A percentile compares a stretch with the other conserved stretches of the same genome.
Evolutionary conservation across 2,329 filamentous ascomycete species (phyloP).

Genomic region (Trichophyton schoenleinii): DNA sequence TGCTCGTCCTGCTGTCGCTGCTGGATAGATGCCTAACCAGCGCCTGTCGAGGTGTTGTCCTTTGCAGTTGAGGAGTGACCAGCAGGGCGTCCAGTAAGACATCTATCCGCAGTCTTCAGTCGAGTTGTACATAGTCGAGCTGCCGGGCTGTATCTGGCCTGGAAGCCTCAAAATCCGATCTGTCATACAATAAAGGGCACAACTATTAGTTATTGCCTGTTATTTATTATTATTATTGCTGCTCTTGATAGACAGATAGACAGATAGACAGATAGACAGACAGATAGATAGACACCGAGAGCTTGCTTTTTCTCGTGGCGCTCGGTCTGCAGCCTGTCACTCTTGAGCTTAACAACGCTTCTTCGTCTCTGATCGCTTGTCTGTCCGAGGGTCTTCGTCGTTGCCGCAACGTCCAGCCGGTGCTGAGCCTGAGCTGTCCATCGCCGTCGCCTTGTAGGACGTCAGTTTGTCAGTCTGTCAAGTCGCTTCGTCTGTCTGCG

Average conservation of each 20-base stretch:
- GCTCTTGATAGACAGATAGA: neutral
- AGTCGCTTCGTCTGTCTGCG: neutral
- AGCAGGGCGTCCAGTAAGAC: neutral
- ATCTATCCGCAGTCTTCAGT: no score
- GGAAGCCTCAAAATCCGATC: neutral
- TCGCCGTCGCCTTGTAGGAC: no score
- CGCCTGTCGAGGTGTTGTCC: neutral
- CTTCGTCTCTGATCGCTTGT: neutral
- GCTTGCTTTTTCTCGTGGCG: constrained; percentile 3
- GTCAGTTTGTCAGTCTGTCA: no score
- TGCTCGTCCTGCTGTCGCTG: neutral
- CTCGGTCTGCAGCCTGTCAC: neutral
- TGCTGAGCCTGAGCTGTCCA: neutral
- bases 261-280: neutral
- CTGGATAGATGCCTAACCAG: neutral
- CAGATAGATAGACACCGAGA: no score
- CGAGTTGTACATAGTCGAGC: neutral
- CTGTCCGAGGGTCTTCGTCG: neutral
- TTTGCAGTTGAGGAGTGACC: neutral
- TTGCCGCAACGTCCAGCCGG: neutral
- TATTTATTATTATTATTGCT: no score
- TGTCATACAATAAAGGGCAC: neutral
- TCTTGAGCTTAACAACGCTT: neutral
- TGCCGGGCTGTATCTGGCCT: neutral
- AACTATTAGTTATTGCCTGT: neutral